Evolutionary conservation across 2,329 filamentous ascomycete species (phyloP).

Genomic region (Ceratocystis papillata): DNA sequence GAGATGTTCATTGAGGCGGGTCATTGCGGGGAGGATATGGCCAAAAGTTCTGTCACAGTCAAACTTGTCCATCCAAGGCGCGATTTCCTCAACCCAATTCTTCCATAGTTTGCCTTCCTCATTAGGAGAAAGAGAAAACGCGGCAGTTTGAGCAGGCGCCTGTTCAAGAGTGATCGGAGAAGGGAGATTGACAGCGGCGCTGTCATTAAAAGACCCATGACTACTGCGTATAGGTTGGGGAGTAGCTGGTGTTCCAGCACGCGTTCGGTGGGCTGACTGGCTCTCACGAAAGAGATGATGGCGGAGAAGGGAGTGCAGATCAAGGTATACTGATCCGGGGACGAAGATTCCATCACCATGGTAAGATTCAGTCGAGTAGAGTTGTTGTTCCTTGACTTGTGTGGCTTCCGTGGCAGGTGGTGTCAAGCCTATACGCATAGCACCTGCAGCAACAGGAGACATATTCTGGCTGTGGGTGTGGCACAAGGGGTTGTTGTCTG

Average conservation of each 20-base stretch:
- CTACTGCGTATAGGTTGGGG: constrained; percentile 9
- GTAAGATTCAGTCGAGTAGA: constrained; percentile 30
- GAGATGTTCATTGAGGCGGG: constrained; percentile 36
- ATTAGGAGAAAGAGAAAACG: constrained; percentile 20
- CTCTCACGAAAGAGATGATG: constrained; percentile 38
- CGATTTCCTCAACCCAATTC: constrained; percentile 36
- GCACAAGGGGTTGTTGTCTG: constrained; percentile 10
- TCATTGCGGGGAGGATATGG: constrained; percentile 39
- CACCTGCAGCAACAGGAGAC: constrained; percentile 8
- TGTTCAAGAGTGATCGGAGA: background rate
- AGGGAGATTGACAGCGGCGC: background rate
- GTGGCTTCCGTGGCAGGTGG: constrained; percentile 27
- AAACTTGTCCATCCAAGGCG: constrained; percentile 44
- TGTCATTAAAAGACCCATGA: background rate
- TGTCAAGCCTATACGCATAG: constrained; percentile 13
- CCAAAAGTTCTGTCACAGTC: constrained; percentile 41
- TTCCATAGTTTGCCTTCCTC: constrained; percentile 34
- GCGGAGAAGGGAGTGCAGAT: constrained; percentile 37
- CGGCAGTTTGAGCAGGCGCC: constrained; percentile 26
- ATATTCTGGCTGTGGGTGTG: constrained; percentile 1
- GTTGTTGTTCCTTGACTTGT: constrained; percentile 27
- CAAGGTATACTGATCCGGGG: constrained; percentile 39
- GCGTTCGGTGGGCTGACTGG: constrained; percentile 33
- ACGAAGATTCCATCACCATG: constrained; percentile 37
- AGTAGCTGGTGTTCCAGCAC: constrained; percentile 18